Base-by-base conservation (phyloP, 768 basidiomycete species). In the Filobasidium floriforme region DNA sequence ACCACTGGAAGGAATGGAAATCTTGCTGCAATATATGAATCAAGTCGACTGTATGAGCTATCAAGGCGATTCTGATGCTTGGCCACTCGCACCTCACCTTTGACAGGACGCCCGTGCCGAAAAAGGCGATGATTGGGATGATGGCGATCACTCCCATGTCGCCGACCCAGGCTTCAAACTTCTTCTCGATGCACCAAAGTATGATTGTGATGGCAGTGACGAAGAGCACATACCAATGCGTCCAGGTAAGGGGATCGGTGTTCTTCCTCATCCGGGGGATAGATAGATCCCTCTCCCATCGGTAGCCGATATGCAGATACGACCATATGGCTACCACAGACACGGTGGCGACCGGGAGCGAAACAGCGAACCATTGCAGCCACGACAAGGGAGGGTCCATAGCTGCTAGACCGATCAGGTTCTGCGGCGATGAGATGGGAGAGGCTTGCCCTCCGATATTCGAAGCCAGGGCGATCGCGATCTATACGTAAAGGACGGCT, bases 71-170 rank as follows among this genome's bases (percentile, higher is more conserved):
- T 15, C 43, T 61, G 19, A 67, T 37, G 32, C 3, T 4, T 37
- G 32, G 32, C 32, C 32, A 37, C 4, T 4, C 9, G 9, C 3
- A 37, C 52, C 80, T 37, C 66, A 89, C 92, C 88, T 98, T 98
- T 73, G 92, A 91, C 57, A 99, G 80, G 6, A 97, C 86, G 0
- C 91, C 90, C 0, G 92, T 90, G 6, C 89, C 88, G 78, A 97
- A 99, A 81, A 99, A 98, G 0, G 88, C 88, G 7, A 97, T 83
- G 54, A 98, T 83, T 0, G 94, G 96, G 54, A 99, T 82, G 70
- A 98, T 86, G 1, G 94, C 93, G 69, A 99, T 92, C 72, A 97
- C 84, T 37, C 96, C 96, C 93, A 98, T 99, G 77, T 98, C 92
- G 1, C 96, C 96, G 2, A 98, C 83, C 57, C 81, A 81, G 7